Conservation (phyloP, 345 rosid species). For the Arabidopsis suecica region DNA sequence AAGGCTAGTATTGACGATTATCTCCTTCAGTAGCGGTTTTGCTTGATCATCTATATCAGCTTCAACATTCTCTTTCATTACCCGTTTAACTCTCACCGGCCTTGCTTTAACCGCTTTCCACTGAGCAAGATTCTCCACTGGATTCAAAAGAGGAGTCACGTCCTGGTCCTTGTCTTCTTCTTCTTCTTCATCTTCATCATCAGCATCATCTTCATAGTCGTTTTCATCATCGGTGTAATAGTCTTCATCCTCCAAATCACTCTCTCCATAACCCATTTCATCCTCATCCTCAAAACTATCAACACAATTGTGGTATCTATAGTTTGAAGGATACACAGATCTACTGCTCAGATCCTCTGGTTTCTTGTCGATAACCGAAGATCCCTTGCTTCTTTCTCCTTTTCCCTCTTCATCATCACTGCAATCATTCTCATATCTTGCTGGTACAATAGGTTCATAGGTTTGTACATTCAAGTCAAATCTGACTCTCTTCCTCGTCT, state of each 20-base stretch:
- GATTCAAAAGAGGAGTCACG: slow-evolving; percentile 68
- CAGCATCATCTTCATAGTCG: slow-evolving; percentile 47
- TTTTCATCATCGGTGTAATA: slow-evolving; percentile 40
- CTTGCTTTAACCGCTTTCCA: slow-evolving; percentile 88
- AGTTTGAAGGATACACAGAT: slow-evolving; percentile 53
- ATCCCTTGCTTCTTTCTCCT: slow-evolving; percentile 34
- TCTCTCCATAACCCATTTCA: slow-evolving; percentile 54
- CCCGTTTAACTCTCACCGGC: slow-evolving; percentile 47
- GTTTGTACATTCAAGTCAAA: slow-evolving; percentile 80
- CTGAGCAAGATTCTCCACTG: slow-evolving; percentile 75
- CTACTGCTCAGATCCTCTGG: slow-evolving; percentile 35
- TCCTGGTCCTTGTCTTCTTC: slow-evolving; percentile 42
- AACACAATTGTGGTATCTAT: slow-evolving; percentile 65
- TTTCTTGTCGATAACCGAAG: slow-evolving; percentile 21
- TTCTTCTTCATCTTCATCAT: slow-evolving; percentile 37
- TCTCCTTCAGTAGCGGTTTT: slow-evolving; percentile 51
- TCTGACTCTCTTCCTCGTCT: slow-evolving; percentile 77
- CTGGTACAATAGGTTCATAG: slow-evolving; percentile 64
- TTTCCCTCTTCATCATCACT: slow-evolving; percentile 50
- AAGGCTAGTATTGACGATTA: slow-evolving; percentile 76
- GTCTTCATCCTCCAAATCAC: slow-evolving; percentile 61
- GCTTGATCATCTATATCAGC: slow-evolving; percentile 36
- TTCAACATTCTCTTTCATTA: slow-evolving; percentile 63
- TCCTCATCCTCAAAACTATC: slow-evolving; percentile 74
- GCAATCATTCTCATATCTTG: slow-evolving; percentile 37